A percentile compares a stretch with the other conserved stretches of the same genome.
Evolutionary conservation across 371 early-diverging fungal species (phyloP).

Genomic region (Actinomortierella ambigua): DNA sequence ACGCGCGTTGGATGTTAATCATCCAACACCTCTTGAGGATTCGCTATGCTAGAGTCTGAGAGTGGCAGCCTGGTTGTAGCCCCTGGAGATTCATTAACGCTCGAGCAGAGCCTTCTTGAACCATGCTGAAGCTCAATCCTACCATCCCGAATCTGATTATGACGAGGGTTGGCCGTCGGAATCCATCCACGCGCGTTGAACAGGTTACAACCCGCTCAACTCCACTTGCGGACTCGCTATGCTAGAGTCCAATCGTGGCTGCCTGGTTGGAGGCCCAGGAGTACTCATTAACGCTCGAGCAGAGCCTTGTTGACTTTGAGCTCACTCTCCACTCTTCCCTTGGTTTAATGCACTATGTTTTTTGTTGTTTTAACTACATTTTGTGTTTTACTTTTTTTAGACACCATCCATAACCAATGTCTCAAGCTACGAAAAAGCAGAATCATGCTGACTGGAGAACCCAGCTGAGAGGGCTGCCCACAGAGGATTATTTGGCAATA

Average conservation of each 20-base stretch:
- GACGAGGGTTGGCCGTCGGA: constrained; percentile 16
- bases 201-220: constrained; percentile 20
- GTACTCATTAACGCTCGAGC: constrained; percentile 23
- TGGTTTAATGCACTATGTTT: constrained; percentile 9
- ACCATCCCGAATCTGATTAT: constrained; percentile 1
- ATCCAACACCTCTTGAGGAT: constrained; percentile 23
- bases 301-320: constrained; percentile 25
- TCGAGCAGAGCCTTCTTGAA: constrained; percentile 7
- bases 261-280: constrained; percentile 17
- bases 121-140: constrained; percentile 6
- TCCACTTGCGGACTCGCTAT: constrained; percentile 25
- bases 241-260: constrained; percentile 27
- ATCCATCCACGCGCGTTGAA: constrained; percentile 28
- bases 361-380: neutral
- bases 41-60: constrained; percentile 18
- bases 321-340: constrained; percentile 8
- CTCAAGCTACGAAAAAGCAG: constrained; percentile 16
- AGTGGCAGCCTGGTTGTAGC: constrained; percentile 19
- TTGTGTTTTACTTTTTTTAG: constrained; percentile 9
- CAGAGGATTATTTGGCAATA: constrained; percentile 12
- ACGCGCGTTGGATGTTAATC: constrained; percentile 26
- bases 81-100: constrained; percentile 15
- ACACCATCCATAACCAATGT: constrained; percentile 12
- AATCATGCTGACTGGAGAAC: constrained; percentile 14
- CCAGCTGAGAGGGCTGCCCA: constrained; percentile 15